These are phyloP conservation scores for Termitomyces sp. DNA, from an alignment of 1,284 basidiomycete genomes.

Conservation along the genomic window DNA sequence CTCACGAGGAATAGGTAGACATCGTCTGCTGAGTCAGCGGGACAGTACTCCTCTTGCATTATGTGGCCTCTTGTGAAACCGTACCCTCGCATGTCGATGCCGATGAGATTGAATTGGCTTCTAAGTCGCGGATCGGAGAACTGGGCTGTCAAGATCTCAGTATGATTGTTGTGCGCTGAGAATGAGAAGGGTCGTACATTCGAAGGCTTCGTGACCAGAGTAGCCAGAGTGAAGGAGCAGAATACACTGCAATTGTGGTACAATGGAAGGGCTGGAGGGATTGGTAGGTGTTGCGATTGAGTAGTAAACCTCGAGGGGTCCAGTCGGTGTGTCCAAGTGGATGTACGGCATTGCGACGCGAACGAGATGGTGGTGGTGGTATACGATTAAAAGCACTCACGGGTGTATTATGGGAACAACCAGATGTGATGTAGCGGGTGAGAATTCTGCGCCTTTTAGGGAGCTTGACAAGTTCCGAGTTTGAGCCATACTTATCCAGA, in stretches of 20 bases:
- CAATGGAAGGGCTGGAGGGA: slow-evolving; percentile 7
- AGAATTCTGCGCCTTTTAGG: slow-evolving; percentile 3
- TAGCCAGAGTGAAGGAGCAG: slow-evolving; percentile 13
- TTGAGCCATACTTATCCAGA: not conserved
- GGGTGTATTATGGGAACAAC: not conserved
- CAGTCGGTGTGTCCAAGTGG: slow-evolving; percentile 7
- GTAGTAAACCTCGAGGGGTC: slow-evolving; percentile 8
- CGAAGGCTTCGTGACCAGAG: slow-evolving; percentile 12
- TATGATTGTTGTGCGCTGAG: not conserved
- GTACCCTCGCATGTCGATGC: slow-evolving; percentile 19
- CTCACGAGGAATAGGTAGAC: slow-evolving; percentile 20
- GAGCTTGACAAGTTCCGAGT: slow-evolving; percentile 8
- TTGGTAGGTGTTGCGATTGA: slow-evolving; percentile 11
- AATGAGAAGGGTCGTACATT: not conserved
- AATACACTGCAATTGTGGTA: slow-evolving; percentile 8
- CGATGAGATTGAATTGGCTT: slow-evolving; percentile 21
- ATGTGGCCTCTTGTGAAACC: slow-evolving; percentile 17
- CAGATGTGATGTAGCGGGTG: not conserved
- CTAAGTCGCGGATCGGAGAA: slow-evolving; percentile 19
- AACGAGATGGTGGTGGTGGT: not conserved
- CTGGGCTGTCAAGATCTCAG: slow-evolving; percentile 14
- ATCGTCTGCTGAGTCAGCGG: slow-evolving; percentile 20
- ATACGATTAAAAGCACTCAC: not conserved
- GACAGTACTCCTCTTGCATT: slow-evolving; percentile 13
- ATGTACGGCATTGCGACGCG: slow-evolving; percentile 6